Evolutionary conservation across 1,284 basidiomycete species (phyloP).

Genomic region (Ustilago crameri): DNA sequence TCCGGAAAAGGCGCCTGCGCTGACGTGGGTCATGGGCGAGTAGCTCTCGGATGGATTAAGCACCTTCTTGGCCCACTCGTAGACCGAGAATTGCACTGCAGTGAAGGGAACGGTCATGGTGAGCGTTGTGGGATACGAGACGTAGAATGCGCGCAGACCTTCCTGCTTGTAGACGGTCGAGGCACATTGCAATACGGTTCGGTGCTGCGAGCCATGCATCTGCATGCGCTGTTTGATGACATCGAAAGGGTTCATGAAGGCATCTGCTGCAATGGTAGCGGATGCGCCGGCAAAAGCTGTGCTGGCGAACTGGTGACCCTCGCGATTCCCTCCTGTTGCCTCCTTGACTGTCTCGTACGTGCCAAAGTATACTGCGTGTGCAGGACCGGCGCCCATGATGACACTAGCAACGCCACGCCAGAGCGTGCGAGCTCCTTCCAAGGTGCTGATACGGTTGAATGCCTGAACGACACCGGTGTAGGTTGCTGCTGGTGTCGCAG

Average conservation of each 20-base stretch:
- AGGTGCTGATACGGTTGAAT: slow-evolving; percentile 86
- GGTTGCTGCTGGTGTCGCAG: slow-evolving; percentile 80
- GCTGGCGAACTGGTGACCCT: slow-evolving; percentile 84
- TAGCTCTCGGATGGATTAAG: slow-evolving; percentile 88
- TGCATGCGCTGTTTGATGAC: slow-evolving; percentile 99
- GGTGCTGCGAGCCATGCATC: slow-evolving; percentile 88
- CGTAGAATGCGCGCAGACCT: slow-evolving; percentile 91
- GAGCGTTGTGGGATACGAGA: slow-evolving; percentile 94
- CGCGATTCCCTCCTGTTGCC: slow-evolving; percentile 84
- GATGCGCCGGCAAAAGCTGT: slow-evolving; percentile 90
- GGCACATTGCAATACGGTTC: slow-evolving; percentile 84
- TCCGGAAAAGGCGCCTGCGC: slow-evolving; percentile 90
- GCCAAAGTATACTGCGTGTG: slow-evolving; percentile 98
- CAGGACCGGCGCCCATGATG: slow-evolving; percentile 94
- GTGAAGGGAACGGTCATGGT: slow-evolving; percentile 98
- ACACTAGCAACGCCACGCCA: slow-evolving; percentile 99
- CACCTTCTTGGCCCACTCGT: slow-evolving; percentile 89
- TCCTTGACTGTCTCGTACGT: slow-evolving; percentile 96
- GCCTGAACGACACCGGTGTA: slow-evolving; percentile 91
- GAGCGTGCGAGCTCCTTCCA: slow-evolving; percentile 87
- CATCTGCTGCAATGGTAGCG: slow-evolving; percentile 94
- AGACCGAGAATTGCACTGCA: slow-evolving; percentile 95
- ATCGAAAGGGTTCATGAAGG: slow-evolving; percentile 99
- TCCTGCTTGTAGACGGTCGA: slow-evolving; percentile 84
- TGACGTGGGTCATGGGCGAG: slow-evolving; percentile 89